These are phyloP conservation scores for Neckera pumila DNA, from an alignment of 225 moss, liverwort and hornwort species.

Conservation along the genomic window DNA sequence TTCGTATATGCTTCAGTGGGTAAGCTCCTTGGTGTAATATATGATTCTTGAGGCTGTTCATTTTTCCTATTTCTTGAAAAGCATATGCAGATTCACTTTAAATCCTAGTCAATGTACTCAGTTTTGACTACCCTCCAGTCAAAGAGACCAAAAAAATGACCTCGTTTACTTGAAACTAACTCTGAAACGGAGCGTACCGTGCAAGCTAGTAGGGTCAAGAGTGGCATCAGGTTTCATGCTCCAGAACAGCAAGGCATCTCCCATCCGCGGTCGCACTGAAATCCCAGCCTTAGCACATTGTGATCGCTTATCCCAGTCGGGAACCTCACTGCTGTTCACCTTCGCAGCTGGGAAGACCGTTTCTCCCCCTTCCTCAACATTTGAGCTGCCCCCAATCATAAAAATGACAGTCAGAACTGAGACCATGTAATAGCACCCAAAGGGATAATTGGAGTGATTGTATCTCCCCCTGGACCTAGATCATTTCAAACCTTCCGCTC, in stretches of 20 bases:
- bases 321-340: slow-evolving; percentile 53
- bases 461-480: not conserved
- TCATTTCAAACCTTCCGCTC: not conserved
- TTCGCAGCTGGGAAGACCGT: slow-evolving; percentile 91
- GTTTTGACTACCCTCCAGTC: not conserved
- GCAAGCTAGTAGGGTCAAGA: slow-evolving; percentile 78
- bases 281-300: slow-evolving; percentile 81
- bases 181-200: slow-evolving; percentile 45
- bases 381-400: slow-evolving; percentile 52
- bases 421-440: not conserved
- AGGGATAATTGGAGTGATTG: not conserved
- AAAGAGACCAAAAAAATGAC: not conserved
- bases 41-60: not conserved
- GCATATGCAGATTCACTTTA: not conserved
- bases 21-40: not conserved
- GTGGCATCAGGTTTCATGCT: slow-evolving; percentile 84
- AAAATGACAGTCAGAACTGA: not conserved
- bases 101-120: not conserved
- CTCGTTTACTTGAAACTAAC: not conserved
- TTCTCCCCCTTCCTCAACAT: slow-evolving; percentile 94
- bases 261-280: slow-evolving; percentile 86
- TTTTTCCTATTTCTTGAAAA: not conserved
- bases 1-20: not conserved
- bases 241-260: slow-evolving; percentile 95
- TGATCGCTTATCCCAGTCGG: slow-evolving; percentile 77